These are phyloP conservation scores for Coemansia sp. DNA, from an alignment of 192 early-diverging fungal genomes.

Conservation along the genomic window DNA sequence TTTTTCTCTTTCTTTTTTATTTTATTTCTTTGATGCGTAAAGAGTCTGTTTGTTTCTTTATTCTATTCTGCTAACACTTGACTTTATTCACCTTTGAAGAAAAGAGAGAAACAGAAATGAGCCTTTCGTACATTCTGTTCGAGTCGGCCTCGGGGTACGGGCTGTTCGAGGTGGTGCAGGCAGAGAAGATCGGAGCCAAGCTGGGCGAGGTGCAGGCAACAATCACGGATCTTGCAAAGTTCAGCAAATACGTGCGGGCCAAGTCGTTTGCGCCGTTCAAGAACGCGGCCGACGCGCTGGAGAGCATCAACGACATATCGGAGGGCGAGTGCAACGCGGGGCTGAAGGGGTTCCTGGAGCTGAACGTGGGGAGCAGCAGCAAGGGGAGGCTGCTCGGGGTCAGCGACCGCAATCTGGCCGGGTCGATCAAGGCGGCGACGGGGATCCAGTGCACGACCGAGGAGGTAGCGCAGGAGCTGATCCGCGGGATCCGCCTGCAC, in stretches of 20 bases:
- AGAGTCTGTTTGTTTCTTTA: no score
- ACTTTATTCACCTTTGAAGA: neutral
- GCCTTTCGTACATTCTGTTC: constrained; percentile 68
- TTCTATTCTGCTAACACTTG: neutral
- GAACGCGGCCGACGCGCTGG: constrained; percentile 92
- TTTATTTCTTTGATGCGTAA: no score
- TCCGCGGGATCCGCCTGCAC: constrained; percentile 93
- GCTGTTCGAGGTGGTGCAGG: constrained; percentile 89
- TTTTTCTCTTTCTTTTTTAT: neutral
- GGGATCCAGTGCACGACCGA: constrained; percentile 77
- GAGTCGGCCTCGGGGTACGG: constrained; percentile 97
- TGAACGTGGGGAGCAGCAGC: constrained; percentile 83
- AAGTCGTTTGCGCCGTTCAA: constrained; percentile 98
- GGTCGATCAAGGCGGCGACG: constrained; percentile 62
- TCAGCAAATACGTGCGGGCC: constrained; percentile 87
- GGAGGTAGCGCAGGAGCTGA: constrained; percentile 82
- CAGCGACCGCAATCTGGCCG: constrained; percentile 81
- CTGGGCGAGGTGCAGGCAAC: constrained; percentile 83
- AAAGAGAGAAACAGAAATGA: constrained; percentile 16
- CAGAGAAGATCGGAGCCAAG: constrained; percentile 95
- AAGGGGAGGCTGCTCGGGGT: constrained; percentile 77
- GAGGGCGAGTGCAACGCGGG: constrained; percentile 90
- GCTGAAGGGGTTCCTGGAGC: constrained; percentile 92
- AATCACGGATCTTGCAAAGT: constrained; percentile 82
- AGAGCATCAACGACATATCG: constrained; percentile 97